A percentile compares a stretch with the other conserved stretches of the same genome.
Conservation (phyloP, 1,139 yeast genomes). For the Pichia sp. region DNA sequence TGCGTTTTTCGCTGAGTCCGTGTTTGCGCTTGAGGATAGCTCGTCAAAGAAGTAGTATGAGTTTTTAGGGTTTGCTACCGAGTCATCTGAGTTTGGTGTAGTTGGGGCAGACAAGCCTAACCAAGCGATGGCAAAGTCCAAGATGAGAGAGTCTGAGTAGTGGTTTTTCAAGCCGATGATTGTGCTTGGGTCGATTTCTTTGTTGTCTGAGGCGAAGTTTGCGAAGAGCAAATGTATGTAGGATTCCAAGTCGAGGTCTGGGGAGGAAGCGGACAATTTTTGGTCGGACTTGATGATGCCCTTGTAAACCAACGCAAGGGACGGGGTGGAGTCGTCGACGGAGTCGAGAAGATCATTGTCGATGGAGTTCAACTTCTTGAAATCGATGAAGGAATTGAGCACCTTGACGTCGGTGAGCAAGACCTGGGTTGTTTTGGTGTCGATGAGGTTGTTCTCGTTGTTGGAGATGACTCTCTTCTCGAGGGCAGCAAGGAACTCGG, state of each 20-base stretch:
- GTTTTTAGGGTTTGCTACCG: conserved; percentile 21
- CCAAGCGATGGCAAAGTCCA: conserved; percentile 30
- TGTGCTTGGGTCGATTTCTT: conserved; percentile 4
- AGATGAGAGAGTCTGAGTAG: conserved; percentile 25
- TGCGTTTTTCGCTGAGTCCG: conserved; percentile 33
- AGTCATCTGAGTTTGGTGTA: conserved; percentile 9
- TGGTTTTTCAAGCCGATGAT: conserved; percentile 12
- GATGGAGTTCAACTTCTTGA: conserved; percentile 2
- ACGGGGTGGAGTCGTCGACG: conserved; percentile 12
- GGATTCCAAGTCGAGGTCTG: conserved; percentile 18
- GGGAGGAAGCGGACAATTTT: conserved; percentile 5
- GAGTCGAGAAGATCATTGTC: conserved; percentile 12
- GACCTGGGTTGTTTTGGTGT: conserved; percentile 13
- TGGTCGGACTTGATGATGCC: conserved; percentile 6
- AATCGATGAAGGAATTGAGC: conserved; percentile 12
- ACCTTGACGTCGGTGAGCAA: conserved; percentile 13
- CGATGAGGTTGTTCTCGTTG: conserved; percentile 8
- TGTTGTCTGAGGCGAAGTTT: conserved; percentile 6
- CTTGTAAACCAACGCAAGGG: conserved; percentile 14
- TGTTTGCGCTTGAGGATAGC: conserved; percentile 25
- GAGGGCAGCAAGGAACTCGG: neutral
- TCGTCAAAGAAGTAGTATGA: conserved; percentile 32
- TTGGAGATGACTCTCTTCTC: neutral
- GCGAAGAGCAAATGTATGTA: conserved; percentile 9
- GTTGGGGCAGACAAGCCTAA: conserved; percentile 16